Base-by-base conservation (phyloP, 495 filamentous ascomycete species). In the Penicillium manginii region DNA sequence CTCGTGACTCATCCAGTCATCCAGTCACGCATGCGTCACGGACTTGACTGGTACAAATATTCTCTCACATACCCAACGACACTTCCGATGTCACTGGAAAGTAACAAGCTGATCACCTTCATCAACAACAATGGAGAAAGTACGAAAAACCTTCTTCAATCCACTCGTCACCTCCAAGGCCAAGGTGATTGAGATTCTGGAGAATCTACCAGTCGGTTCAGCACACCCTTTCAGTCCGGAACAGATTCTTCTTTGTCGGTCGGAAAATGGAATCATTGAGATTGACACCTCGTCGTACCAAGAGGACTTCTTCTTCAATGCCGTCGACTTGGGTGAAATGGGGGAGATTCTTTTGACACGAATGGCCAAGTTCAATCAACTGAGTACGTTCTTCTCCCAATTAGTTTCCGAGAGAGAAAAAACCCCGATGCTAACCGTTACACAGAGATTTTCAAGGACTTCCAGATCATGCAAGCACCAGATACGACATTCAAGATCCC, bases 201-300 rank as follows among this genome's bases (percentile, higher is more conserved):
- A 61, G 29, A 12, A 21, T 2, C 60, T 68, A 39, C 68, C 68
- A 17, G 40, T 62, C 19, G 65, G 68, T 31, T 71, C 62, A 49
- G 65, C 68, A 35, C 68, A 71, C 52, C 65, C 68, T 22, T 71
- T 66, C 54, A 68, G 60, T 19, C 60, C 65, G 17, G 65, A 68
- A 17, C 47, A 51, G 15, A 49, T 66, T 58, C 60, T 71, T 31
- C 63, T 68, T 29, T 66, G 58, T 57, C 68, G 63, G 10, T 60
- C 65, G 5, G 56, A 56, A 0, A 42, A 31, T 15, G 68, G 65
- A 2, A 59, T 68, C 32, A 53, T 61, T 11, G 67, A 68, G 54
- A 66, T 70, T 37, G 62, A 70, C 37, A 66, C 68, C 22, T 68
- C 67, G 22, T 62, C 57, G 12, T 66, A 66, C 33, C 50, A 60